These are phyloP conservation scores for Phytopythium chamaehyphon DNA, from an alignment of 352 stramenopile genomes.

Conservation along the genomic window DNA sequence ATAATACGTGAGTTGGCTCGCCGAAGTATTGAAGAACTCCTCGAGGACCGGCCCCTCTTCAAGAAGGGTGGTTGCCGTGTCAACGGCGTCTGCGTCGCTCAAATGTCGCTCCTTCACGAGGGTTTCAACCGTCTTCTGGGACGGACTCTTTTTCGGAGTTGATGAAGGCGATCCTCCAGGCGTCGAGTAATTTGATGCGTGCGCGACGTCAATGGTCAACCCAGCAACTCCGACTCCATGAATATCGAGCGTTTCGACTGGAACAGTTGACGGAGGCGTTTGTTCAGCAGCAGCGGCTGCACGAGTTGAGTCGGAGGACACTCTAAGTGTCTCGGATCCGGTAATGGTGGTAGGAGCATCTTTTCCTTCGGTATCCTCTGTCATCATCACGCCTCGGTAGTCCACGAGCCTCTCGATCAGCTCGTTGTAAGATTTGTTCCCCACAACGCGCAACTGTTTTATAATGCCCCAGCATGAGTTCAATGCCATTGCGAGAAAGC, in stretches of 20 bases:
- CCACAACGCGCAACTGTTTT: conserved; percentile 69
- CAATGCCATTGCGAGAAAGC: background rate
- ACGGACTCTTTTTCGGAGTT: conserved; percentile 55
- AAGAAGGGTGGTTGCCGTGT: conserved; percentile 56
- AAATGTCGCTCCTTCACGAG: conserved; percentile 78
- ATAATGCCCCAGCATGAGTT: too few relatives aligned
- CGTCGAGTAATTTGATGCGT: background rate
- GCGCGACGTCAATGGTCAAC: conserved; percentile 46
- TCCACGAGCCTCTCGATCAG: conserved; percentile 94
- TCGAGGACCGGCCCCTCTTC: conserved; percentile 80
- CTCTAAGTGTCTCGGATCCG: too few relatives aligned
- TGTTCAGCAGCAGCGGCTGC: conserved; percentile 3
- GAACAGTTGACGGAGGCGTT: conserved; percentile 6
- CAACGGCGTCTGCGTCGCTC: conserved; percentile 58
- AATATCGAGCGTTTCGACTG: conserved; percentile 1
- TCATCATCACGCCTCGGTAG: conserved; percentile 71
- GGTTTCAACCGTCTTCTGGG: conserved; percentile 58
- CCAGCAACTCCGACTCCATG: conserved; percentile 15
- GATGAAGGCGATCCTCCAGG: conserved; percentile 7
- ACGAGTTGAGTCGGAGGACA: conserved; percentile 4
- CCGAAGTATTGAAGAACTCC: conserved; percentile 88
- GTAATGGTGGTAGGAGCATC: background rate
- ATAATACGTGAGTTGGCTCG: conserved; percentile 94
- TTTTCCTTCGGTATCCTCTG: conserved; percentile 28
- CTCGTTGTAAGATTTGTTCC: conserved; percentile 97